Evolutionary conservation across 352 stramenopile genomes (phyloP).

Genomic region (Globisporangium sylvaticum): DNA sequence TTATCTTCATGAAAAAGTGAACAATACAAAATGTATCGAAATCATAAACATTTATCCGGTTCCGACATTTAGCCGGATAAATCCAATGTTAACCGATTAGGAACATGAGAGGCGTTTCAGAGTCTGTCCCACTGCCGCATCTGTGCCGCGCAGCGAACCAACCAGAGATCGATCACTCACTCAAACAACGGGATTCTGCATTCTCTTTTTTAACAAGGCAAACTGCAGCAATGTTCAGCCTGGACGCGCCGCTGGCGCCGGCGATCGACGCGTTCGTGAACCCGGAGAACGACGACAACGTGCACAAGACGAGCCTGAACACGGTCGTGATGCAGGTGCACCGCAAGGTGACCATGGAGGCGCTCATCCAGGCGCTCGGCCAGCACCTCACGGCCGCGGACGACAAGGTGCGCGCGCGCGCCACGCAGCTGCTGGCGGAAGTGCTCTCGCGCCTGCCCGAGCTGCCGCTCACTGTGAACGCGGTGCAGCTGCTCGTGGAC

Average conservation of each 20-base stretch:
- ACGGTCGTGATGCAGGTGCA: constrained; percentile 88
- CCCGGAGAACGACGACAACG: constrained; percentile 76
- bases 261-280: constrained; percentile 86
- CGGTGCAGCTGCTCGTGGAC: constrained; percentile 69
- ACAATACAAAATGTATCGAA: no score
- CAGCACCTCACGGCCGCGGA: constrained; percentile 63
- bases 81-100: no score
- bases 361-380: constrained; percentile 77
- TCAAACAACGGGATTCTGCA: neutral
- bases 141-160: no score
- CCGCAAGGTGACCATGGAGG: constrained; percentile 68
- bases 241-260: constrained; percentile 78
- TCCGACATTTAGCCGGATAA: no score
- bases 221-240: constrained; percentile 59
- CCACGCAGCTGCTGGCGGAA: constrained; percentile 83
- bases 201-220: neutral
- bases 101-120: no score
- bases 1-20: no score
- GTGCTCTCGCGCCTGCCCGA: constrained; percentile 86
- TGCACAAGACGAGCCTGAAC: constrained; percentile 85
- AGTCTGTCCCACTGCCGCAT: no score
- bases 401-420: constrained; percentile 76
- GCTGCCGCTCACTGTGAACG: constrained; percentile 64
- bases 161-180: neutral
- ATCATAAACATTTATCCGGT: no score